A percentile compares a stretch with the other conserved stretches of the same genome.
Conservation (phyloP, 192 early-diverging fungal species). For the Coemansia sp. region DNA sequence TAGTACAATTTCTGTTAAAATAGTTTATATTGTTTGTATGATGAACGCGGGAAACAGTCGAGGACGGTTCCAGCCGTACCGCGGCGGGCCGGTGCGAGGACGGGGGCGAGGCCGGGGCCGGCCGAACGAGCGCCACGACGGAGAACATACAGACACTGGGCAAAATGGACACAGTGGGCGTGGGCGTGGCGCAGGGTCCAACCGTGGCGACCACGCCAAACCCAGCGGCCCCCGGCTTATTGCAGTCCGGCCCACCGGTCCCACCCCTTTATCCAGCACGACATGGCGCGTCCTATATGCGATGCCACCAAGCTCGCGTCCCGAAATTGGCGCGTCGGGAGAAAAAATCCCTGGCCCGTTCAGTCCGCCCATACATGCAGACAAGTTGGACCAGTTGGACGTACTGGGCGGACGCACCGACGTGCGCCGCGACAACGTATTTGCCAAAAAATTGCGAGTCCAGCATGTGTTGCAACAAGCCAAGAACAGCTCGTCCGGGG, state of each 20-base stretch:
- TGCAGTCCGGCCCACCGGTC: conserved; percentile 22
- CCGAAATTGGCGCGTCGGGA: conserved; percentile 38
- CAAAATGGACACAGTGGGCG: neutral
- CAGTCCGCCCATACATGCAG: conserved; percentile 31
- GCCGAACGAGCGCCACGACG: neutral
- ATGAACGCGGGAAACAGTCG: conserved; percentile 17
- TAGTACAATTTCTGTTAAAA: neutral
- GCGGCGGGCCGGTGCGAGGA: conserved; percentile 7
- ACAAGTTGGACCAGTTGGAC: too few species aligned
- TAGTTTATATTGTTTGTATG: neutral
- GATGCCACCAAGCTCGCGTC: conserved; percentile 30
- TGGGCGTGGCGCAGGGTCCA: neutral
- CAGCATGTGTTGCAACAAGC: conserved; percentile 52
- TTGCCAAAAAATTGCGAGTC: conserved; percentile 37
- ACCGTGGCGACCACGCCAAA: neutral
- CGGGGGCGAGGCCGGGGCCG: conserved; percentile 7
- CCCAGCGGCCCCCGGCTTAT: conserved; percentile 13
- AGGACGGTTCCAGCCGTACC: conserved; percentile 20
- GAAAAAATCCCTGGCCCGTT: conserved; percentile 51
- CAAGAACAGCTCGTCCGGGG: conserved; percentile 35
- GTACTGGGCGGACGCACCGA: too few species aligned
- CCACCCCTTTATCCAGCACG: conserved; percentile 24
- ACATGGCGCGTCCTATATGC: conserved; percentile 43
- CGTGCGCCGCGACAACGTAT: conserved; percentile 28
- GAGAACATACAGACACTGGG: neutral